Evolutionary conservation across 2,329 filamentous ascomycete genomes (phyloP), one percentile per base, ranked within the genome.

Genomic region (Lasiodiplodia sp.): DNA sequence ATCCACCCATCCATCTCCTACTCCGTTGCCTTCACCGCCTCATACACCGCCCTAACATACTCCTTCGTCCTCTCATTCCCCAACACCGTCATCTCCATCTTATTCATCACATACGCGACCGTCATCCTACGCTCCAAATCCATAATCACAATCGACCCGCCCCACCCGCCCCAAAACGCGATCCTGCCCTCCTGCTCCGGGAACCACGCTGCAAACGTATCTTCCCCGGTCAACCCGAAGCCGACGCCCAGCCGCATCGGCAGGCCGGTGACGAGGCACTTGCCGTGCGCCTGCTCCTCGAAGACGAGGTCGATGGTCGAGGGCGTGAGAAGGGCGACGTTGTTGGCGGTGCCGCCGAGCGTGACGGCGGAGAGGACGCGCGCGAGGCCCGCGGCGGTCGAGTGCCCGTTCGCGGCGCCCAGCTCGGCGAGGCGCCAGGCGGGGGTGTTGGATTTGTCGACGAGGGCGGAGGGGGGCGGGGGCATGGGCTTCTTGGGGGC

Each of bases 341-440:
- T 78, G 57, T 78, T 75, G 2, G 79, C 75, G 2, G 63, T 66
- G 0, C 81, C 80, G 14, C 75, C 73, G 0, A 77, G 69, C 3
- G 81, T 72, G 18, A 84, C 73, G 3, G 78, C 68, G 8, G 81
- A 81, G 7, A 84, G 74, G n/a, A 86, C 82, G 0, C 76, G 76
- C 8, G 77, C 80, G 28, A 86, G 56, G 0, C 77, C 78, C 4
- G 79, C 76, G 10, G 84, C 82, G 70, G 86, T 87, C 0, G 47
- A 25, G 3, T 66, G 37, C 5, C 58, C 67, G 57, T 62, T 62
- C 12, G 60, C 67, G 1, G 58, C 67, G 4, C 44, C 44, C 4
- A 55, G 40, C 23, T 66, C 67, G 28, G 10, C 40, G 3, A 23
- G 47, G 18, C 52, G 60, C 18, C 49, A 47, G 8, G 37, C 51